Evolutionary conservation across 2,329 filamentous ascomycete genomes (phyloP).

Genomic region (Fusarium algeriense): DNA sequence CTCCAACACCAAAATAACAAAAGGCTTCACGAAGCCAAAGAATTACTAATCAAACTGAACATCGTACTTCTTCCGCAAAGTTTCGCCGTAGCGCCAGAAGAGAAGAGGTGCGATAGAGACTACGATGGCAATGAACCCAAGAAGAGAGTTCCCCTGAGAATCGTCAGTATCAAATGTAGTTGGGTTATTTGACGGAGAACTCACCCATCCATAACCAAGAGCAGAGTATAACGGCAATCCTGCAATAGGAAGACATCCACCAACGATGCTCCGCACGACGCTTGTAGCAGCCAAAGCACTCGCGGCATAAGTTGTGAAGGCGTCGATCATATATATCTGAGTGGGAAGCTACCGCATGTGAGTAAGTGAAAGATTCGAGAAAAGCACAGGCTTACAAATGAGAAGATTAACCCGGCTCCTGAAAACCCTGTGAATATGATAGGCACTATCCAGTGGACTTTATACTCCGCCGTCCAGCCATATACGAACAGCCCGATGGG

Average conservation of each 20-base stretch:
- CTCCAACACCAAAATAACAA: too few relatives aligned
- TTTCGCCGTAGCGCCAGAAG: slow-evolving; percentile 16
- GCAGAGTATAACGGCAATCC: slow-evolving; percentile 9
- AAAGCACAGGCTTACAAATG: neutral
- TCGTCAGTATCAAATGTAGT: neutral
- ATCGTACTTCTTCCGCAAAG: slow-evolving; percentile 10
- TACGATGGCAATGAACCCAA: slow-evolving; percentile 5
- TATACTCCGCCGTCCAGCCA: slow-evolving; percentile 14
- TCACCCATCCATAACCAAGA: slow-evolving; percentile 21
- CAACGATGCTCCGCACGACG: slow-evolving; percentile 17
- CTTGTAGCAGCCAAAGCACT: slow-evolving; percentile 21
- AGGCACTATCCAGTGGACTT: slow-evolving; percentile 23
- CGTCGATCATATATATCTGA: slow-evolving; percentile 25
- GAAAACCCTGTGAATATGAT: slow-evolving; percentile 25
- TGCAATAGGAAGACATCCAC: slow-evolving; percentile 11
- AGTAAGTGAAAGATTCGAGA: rapidly evolving
- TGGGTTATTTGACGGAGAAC: neutral
- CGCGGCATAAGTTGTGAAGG: slow-evolving; percentile 16
- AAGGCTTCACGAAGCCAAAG: neutral
- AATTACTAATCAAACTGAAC: neutral
- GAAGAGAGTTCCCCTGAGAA: slow-evolving; percentile 7
- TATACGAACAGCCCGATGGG: slow-evolving; percentile 5
- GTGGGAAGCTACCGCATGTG: neutral
- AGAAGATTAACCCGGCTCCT: slow-evolving; percentile 17
- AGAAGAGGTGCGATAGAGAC: slow-evolving; percentile 16